phyloP scores from a whole-genome alignment of 139 green algal species.

The Chara braunii region DNA sequence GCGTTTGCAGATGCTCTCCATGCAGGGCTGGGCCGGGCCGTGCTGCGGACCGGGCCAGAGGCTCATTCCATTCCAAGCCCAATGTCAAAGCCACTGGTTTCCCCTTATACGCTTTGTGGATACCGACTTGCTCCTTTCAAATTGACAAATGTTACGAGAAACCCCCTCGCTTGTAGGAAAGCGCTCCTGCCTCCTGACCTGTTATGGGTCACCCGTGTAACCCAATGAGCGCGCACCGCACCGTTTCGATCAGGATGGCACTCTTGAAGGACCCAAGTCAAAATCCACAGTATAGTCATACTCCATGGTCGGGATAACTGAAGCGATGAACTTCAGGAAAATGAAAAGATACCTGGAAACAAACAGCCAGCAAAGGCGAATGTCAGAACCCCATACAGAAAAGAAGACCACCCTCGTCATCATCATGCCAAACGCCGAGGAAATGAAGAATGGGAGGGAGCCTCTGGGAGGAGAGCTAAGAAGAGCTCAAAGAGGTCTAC shows the following conservation, averaged over 20 bases:
- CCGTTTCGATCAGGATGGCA: too few species aligned
- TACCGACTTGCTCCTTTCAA: neutral
- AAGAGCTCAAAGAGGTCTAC: too few species aligned
- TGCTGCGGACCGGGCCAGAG: too few species aligned
- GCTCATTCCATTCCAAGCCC: too few species aligned
- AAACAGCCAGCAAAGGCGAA: neutral
- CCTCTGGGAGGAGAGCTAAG: too few species aligned
- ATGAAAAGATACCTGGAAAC: constrained; percentile 50
- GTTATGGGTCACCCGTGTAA: neutral
- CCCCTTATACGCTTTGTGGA: neutral
- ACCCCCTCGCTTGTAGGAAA: neutral
- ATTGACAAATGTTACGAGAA: neutral
- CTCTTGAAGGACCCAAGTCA: constrained; percentile 27
- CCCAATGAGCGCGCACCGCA: neutral
- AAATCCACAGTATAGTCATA: constrained; percentile 54
- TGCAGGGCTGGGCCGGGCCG: too few species aligned
- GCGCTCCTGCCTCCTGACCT: neutral
- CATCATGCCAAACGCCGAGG: too few species aligned
- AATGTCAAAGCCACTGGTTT: neutral
- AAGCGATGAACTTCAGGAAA: constrained; percentile 55
- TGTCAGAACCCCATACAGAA: constrained; percentile 8
- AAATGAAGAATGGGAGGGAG: too few species aligned
- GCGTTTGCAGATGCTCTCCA: too few species aligned
- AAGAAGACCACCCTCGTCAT: too few species aligned
- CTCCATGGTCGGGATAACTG: constrained; percentile 52